phyloP scores from a whole-genome alignment of 306 rosid species.

The Malus orientalis region DNA sequence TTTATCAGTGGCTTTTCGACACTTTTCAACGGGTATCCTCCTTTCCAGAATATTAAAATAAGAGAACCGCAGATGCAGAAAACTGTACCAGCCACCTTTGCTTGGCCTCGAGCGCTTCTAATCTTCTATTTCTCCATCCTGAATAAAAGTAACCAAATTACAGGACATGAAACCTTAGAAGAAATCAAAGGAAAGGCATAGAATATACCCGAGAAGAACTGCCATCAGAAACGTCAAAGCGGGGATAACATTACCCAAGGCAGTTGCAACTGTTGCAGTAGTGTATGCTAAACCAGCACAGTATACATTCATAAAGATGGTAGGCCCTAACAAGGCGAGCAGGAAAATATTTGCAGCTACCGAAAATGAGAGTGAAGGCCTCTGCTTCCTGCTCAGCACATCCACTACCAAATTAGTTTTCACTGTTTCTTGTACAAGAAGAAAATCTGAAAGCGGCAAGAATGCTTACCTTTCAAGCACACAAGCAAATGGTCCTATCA shows the following conservation, averaged over 20 bases:
- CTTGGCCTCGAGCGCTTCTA: conserved; percentile 17
- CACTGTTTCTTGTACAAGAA: background rate
- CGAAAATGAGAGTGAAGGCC: too few relatives aligned
- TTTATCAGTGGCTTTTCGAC: conserved; percentile 18
- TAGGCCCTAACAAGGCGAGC: conserved; percentile 25
- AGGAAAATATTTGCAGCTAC: conserved; percentile 1
- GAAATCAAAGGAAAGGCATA: background rate
- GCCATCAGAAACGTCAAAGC: conserved; percentile 27
- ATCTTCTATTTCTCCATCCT: conserved; percentile 42
- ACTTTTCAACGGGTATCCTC: conserved; percentile 12
- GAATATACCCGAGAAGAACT: conserved; percentile 19
- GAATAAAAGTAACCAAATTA: background rate
- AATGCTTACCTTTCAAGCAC: conserved; percentile 18
- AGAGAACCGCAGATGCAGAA: conserved; percentile 32
- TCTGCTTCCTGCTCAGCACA: too few relatives aligned
- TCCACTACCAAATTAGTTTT: too few relatives aligned
- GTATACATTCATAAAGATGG: conserved; percentile 24
- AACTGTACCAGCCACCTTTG: conserved; percentile 31
- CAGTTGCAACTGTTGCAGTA: conserved; percentile 23
- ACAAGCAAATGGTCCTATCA: conserved; percentile 23
- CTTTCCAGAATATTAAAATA: conserved; percentile 34
- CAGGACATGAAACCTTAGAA: background rate
- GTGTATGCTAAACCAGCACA: conserved; percentile 25
- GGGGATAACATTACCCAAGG: conserved; percentile 29
- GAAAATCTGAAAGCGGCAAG: background rate